Evolutionary conservation across 2,329 filamentous ascomycete species (phyloP), one percentile per base, ranked within the genome.

Genomic region (Venturia oleaginea): DNA sequence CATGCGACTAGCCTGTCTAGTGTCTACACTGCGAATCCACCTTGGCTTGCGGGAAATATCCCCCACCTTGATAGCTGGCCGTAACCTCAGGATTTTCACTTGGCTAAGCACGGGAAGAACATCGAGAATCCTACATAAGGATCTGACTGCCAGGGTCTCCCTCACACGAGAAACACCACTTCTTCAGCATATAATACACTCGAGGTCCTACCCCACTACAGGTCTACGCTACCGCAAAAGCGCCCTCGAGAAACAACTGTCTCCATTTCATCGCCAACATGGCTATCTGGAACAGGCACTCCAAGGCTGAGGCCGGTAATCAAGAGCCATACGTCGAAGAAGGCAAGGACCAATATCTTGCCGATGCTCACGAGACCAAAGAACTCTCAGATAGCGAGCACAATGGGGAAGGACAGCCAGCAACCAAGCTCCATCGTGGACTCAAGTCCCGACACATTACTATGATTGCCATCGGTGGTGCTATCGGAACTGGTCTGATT

Each of bases 401-500:
- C 46, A 38, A 54, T 32, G 30, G 32, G n/a, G 51, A 8, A 38
- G 46, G 42, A 17, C 27, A 32, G 32, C 34, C 46, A 27, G 10
- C 46, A 30, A 34, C 64, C 17, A 62, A 78, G 66, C 74, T 84
- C 59, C 79, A 82, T 67, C 80, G 82, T 68, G 81, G 80, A 55
- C 75, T 84, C 27, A 79, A 80, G 67, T 79, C 81, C 42, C 75
- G 82, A 60, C 82, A 84, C 66, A 81, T 84, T 64, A 80, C 81
- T 70, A 85, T 85, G 83, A 85, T 85, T 76, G 88, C 88, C 68
- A 88, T 91, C 11, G 40, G 37, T 17, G 46, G 63, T 61, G 63
- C 63, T 10, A 64, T 64, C 38, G 63, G 75, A 69, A 90, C 87
- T 63, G 88, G 88, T 73, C 79, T 91, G 64, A 88, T 91, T 68